A percentile compares a stretch with the other conserved stretches of the same genome.
Conservation (phyloP, 2,329 filamentous ascomycete species). For the Calonectria hawksworthii region DNA sequence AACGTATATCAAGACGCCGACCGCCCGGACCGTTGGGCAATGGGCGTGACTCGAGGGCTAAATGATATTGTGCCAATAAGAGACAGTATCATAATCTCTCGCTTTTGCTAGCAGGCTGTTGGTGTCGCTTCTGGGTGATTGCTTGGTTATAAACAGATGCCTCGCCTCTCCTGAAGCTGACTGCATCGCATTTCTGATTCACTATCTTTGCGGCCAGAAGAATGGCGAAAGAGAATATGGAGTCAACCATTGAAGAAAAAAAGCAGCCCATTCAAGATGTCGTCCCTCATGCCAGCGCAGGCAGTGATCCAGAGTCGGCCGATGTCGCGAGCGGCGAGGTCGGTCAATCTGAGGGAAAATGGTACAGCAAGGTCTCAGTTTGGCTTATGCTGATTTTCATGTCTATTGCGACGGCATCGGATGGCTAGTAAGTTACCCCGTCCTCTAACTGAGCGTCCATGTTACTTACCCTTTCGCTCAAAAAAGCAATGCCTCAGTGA, state of each 20-base stretch:
- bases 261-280: neutral
- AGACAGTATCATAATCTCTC: neutral
- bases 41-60: neutral
- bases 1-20: neutral
- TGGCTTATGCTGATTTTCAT: conserved; percentile 1
- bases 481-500: conserved; percentile 58
- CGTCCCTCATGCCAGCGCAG: neutral
- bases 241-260: neutral
- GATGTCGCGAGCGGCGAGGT: neutral
- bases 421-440: neutral
- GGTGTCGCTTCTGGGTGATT: neutral
- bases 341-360: neutral
- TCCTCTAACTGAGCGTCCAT: neutral
- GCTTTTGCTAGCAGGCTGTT: neutral
- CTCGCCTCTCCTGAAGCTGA: neutral
- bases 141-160: neutral
- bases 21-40: neutral
- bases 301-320: neutral
- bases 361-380: neutral
- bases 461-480: neutral
- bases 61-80: neutral
- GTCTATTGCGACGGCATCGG: neutral
- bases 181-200: neutral
- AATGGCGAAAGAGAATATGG: neutral
- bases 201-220: neutral